Evolutionary conservation across 257 asterid genomes (phyloP).

Genomic region (Solanum acaule): DNA sequence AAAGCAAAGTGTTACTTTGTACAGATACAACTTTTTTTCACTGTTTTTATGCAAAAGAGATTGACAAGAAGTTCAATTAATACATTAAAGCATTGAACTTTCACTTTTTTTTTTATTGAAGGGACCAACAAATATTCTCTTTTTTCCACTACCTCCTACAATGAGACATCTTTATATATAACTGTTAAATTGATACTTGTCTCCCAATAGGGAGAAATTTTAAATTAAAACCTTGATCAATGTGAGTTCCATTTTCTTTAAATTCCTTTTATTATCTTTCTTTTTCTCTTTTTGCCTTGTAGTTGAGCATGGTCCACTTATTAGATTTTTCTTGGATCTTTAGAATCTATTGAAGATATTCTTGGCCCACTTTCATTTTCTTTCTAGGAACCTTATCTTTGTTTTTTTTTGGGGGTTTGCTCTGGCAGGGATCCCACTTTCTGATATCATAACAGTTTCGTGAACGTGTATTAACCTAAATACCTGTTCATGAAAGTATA

Average conservation of each 20-base stretch:
- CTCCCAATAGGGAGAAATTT: slow-evolving; percentile 71
- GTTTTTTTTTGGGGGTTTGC: slow-evolving; percentile 12
- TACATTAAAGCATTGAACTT: neutral
- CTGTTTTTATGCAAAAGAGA: neutral
- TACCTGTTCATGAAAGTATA: neutral
- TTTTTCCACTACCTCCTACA: neutral
- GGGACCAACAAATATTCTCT: neutral
- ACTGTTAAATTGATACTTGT: slow-evolving; percentile 19
- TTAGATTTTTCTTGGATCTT: neutral
- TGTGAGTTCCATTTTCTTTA: neutral
- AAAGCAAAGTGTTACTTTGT: neutral
- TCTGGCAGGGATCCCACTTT: neutral
- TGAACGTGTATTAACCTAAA: neutral
- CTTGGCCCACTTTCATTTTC: neutral
- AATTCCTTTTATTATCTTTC: neutral
- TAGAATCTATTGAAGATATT: neutral
- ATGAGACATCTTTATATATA: neutral
- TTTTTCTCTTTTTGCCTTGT: neutral
- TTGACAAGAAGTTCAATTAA: neutral
- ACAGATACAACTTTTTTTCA: neutral
- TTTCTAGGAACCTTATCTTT: neutral
- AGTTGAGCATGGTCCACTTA: neutral
- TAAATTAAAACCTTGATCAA: slow-evolving; percentile 18
- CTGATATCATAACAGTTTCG: neutral
- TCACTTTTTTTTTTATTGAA: neutral